Evolutionary conservation across 78 protist genomes (phyloP).

Genomic region (Dictyostelium capitatum): DNA sequence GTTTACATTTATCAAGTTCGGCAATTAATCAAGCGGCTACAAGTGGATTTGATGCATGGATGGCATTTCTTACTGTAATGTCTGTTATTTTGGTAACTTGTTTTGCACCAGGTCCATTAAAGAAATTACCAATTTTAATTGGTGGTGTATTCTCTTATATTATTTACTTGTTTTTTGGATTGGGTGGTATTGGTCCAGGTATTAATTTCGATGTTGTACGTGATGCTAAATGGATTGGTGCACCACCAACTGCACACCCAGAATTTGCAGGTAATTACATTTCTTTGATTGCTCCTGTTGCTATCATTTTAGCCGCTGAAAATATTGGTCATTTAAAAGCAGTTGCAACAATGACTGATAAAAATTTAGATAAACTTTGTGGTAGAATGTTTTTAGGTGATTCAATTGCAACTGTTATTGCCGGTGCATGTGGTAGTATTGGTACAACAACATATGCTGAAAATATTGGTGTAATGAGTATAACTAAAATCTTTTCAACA

Average conservation of each 20-base stretch:
- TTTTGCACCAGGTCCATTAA: slow-evolving; percentile 42
- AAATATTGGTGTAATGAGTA: slow-evolving; percentile 69
- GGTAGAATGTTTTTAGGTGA: slow-evolving; percentile 52
- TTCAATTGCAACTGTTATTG: slow-evolving; percentile 25
- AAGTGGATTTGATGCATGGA: slow-evolving; percentile 50
- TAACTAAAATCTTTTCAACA: slow-evolving; percentile 26
- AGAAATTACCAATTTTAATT: slow-evolving; percentile 36
- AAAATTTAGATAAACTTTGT: background rate
- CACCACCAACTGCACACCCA: slow-evolving; percentile 20
- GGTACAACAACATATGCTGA: slow-evolving; percentile 60
- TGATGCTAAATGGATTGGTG: slow-evolving; percentile 24
- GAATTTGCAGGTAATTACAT: background rate
- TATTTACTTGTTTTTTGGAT: slow-evolving; percentile 21
- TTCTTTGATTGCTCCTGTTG: slow-evolving; percentile 38
- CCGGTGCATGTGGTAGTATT: slow-evolving; percentile 11
- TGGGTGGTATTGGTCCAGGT: slow-evolving; percentile 51
- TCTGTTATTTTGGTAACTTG: background rate
- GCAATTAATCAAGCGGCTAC: slow-evolving; percentile 4
- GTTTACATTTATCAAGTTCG: background rate
- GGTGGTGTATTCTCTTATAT: slow-evolving; percentile 23
- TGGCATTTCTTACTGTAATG: background rate
- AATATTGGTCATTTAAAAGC: slow-evolving; percentile 58
- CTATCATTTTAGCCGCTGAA: slow-evolving; percentile 28
- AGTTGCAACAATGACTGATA: slow-evolving; percentile 22
- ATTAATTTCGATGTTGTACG: slow-evolving; percentile 8